Evolutionary conservation across 371 early-diverging fungal species (phyloP).

Genomic region (Mucor saturninus): DNA sequence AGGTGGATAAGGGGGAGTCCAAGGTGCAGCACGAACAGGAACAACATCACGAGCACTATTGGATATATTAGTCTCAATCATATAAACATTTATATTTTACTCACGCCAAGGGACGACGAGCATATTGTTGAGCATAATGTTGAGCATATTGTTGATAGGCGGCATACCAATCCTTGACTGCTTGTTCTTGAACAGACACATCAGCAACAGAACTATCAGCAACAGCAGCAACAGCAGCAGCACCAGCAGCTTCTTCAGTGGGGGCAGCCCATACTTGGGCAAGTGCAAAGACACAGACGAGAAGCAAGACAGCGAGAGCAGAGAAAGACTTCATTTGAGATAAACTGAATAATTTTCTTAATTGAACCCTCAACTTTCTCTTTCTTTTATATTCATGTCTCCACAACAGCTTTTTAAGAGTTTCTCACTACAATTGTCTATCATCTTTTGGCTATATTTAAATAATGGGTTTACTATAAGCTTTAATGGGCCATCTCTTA

Average conservation of each 20-base stretch:
- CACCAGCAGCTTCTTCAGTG: background rate
- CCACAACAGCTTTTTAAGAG: no score
- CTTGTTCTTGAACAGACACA: background rate
- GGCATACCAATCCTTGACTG: background rate
- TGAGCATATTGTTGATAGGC: background rate
- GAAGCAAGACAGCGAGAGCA: background rate
- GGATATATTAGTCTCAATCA: no score
- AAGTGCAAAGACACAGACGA: background rate
- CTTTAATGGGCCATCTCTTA: no score
- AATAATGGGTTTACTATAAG: no score
- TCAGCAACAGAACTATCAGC: background rate
- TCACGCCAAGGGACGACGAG: no score
- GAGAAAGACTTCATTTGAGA: background rate
- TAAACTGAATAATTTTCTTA: no score
- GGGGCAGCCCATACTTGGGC: slow-evolving; percentile 3
- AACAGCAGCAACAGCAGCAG: background rate
- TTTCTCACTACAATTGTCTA: no score
- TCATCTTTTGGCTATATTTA: no score
- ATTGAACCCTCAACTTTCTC: no score
- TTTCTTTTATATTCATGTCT: no score
- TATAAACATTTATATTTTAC: no score
- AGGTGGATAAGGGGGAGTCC: background rate
- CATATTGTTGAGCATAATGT: background rate
- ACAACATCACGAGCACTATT: background rate
- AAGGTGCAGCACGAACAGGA: background rate